Percentiles rank a stretch among this genome's conserved stretches.
phyloP scores from a whole-genome alignment of 2,329 filamentous ascomycete genomes.

The Nannizzia gypsea region DNA sequence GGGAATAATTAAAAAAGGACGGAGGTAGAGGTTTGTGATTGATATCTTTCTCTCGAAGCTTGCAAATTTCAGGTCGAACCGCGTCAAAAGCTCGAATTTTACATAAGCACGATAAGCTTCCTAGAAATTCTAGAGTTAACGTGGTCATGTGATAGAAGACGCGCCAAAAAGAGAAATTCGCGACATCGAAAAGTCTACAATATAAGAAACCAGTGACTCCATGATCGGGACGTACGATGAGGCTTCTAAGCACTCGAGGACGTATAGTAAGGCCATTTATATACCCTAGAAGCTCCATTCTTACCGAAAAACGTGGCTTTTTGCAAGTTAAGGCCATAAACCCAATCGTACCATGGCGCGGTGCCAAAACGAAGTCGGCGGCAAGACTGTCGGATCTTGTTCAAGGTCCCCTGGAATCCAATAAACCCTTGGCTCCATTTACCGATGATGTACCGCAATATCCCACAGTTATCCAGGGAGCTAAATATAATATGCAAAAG shows the following conservation, averaged over 20 bases:
- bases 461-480: conserved; percentile 80
- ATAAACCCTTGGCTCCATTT: conserved; percentile 31
- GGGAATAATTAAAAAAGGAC: not conserved
- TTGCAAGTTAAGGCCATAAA: not conserved
- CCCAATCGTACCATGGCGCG: conserved; percentile 14
- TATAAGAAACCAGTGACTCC: not conserved
- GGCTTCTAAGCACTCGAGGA: not conserved
- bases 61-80: not conserved
- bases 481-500: conserved; percentile 75
- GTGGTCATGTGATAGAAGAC: not conserved
- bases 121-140: not conserved
- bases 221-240: not conserved
- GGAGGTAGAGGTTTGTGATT: not conserved
- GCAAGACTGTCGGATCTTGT: conserved; percentile 40
- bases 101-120: not conserved
- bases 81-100: not conserved
- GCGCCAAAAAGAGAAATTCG: not conserved
- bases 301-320: not conserved
- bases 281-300: not conserved
- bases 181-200: not conserved
- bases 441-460: conserved; percentile 49
- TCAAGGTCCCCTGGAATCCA: conserved; percentile 42
- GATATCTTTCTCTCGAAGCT: conserved; percentile 1
- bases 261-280: not conserved
- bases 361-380: conserved; percentile 28